A percentile compares a stretch with the other conserved stretches of the same genome.
These are phyloP conservation scores for Nothophaeocryptopus gaeumannii DNA, from an alignment of 2,329 filamentous ascomycete species.

Conservation along the genomic window DNA sequence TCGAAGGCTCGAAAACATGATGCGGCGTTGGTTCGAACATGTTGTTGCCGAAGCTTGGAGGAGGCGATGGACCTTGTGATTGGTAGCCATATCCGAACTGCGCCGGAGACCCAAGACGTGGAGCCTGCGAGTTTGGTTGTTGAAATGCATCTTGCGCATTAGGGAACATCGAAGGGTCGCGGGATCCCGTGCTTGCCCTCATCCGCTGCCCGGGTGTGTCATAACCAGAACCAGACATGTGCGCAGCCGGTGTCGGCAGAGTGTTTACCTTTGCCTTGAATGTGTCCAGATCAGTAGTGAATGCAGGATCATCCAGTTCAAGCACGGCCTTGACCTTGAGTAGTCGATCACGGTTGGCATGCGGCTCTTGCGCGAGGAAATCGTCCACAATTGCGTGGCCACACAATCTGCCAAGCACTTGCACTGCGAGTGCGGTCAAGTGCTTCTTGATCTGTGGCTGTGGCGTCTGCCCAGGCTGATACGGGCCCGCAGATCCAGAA, in stretches of 20 bases:
- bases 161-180: slow-evolving; percentile 31
- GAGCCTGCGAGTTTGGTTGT: slow-evolving; percentile 12
- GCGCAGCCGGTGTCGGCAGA: slow-evolving; percentile 24
- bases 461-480: slow-evolving; percentile 16
- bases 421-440: slow-evolving; percentile 30
- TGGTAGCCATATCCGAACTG: slow-evolving; percentile 23
- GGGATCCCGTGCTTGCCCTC: slow-evolving; percentile 21
- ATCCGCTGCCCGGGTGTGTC: slow-evolving; percentile 22
- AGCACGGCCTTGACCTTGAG: slow-evolving; percentile 26
- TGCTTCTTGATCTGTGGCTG: slow-evolving; percentile 22
- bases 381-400: slow-evolving; percentile 27
- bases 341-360: slow-evolving; percentile 28
- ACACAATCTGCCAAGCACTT: slow-evolving; percentile 26
- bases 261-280: slow-evolving; percentile 26
- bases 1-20: neutral
- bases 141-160: slow-evolving; percentile 19
- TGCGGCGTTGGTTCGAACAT: slow-evolving; percentile 29
- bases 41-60: slow-evolving; percentile 27
- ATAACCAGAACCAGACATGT: slow-evolving; percentile 18
- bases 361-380: slow-evolving; percentile 28
- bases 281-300: slow-evolving; percentile 20
- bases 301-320: slow-evolving; percentile 21
- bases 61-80: slow-evolving; percentile 16
- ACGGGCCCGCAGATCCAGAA: slow-evolving; percentile 18
- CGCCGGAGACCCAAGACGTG: slow-evolving; percentile 29